phyloP scores from a whole-genome alignment of 2,329 filamentous ascomycete genomes.

The Cadophora gregata region DNA sequence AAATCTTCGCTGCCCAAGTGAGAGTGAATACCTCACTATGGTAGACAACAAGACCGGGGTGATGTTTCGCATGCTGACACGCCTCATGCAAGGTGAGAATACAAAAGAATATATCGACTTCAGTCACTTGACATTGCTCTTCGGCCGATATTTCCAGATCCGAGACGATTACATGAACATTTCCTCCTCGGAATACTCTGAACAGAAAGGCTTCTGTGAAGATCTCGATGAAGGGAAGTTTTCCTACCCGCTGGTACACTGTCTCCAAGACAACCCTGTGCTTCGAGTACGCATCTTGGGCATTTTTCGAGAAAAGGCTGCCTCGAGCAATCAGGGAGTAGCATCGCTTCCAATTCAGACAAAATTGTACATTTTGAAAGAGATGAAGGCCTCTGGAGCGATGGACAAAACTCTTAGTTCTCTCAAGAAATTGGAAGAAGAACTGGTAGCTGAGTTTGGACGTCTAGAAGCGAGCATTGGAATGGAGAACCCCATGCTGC shows the following conservation, averaged over 20 bases:
- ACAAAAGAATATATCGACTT: background rate
- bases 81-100: conserved; percentile 17
- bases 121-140: conserved; percentile 5
- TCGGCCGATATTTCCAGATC: conserved; percentile 25
- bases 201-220: conserved; percentile 6
- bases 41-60: conserved; percentile 23
- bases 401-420: background rate
- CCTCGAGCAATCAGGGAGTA: background rate
- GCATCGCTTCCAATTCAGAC: background rate
- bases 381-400: background rate
- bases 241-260: background rate
- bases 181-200: background rate
- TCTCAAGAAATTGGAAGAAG: background rate
- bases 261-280: background rate
- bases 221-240: background rate
- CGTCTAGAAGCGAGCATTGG: background rate
- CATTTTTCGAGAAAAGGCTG: background rate
- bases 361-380: background rate
- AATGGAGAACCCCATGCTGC: background rate
- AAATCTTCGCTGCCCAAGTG: conserved; percentile 8
- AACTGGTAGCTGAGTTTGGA: background rate
- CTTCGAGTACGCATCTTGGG: background rate
- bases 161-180: conserved; percentile 24
- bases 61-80: conserved; percentile 10
- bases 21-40: conserved; percentile 16